Evolutionary conservation across 257 asterid species (phyloP), one percentile per base, ranked within the genome.

Genomic region (Fraxinus anomala): DNA sequence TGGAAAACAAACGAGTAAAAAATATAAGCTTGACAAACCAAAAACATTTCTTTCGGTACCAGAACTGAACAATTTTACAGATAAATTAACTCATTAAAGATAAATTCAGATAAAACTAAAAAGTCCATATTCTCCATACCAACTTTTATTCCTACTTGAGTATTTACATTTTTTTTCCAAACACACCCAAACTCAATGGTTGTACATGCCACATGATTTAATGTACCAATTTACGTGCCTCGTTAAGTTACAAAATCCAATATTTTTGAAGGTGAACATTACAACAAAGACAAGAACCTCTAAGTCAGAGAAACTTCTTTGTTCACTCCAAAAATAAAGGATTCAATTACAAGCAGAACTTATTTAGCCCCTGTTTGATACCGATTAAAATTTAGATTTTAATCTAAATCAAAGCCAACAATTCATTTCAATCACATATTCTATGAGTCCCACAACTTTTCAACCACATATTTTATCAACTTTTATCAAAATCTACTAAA

Each of bases 11-110:
- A 33, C 36, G 36, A 56, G 63, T 4, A 51, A 51, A 51, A 33
- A 33, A 5, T 70, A 72, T 33, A 36, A 80, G 40, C 34, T 23
- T 70, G 77, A 79, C 12, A 51, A 73, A 68, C 51, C n/a, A n/a
- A 54, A 54, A 11, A 54, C 23, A 4, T 51, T 49, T 49, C 17
- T 51, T 51, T 49, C 4, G 6, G n/a, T 47, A 47, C 56, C 10
- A n/a, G 65, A 17, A 54, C 24, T 54, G 21, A 44, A 54, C 24
- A 54, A 42, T 13, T 54, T n/a, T 17, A n/a, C 9, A 54, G 7
- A n/a, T 17, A 54, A 54, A 54, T 9, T 8, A 54, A 17, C 65
- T n/a, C 21, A 24, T 54, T 12, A 54, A 54, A n/a, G 65, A 17
- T 54, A n/a, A 24, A n/a, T 24, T 54, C 36, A 33, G 17, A 47